These are phyloP conservation scores for Cucurbita moschata DNA, from an alignment of 306 rosid species.

Conservation along the genomic window DNA sequence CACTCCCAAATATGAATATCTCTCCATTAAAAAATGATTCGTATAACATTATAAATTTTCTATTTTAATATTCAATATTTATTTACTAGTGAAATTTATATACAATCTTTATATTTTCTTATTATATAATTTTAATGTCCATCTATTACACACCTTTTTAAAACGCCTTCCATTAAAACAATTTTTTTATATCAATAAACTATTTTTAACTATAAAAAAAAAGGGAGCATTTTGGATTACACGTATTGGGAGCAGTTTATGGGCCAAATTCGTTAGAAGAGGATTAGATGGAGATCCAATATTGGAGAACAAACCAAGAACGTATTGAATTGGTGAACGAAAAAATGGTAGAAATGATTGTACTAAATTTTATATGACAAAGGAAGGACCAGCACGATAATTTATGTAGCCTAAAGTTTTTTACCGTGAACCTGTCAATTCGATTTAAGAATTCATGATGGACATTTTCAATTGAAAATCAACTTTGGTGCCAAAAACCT, in stretches of 20 bases:
- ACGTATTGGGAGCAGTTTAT: neutral
- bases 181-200: neutral
- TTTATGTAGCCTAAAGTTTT: too few relatives aligned
- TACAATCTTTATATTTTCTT: neutral
- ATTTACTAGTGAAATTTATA: neutral
- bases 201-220: neutral
- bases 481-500: too few relatives aligned
- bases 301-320: neutral
- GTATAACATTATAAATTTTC: neutral
- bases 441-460: too few relatives aligned
- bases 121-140: too few relatives aligned
- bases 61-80: neutral
- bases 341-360: neutral
- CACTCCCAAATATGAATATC: neutral
- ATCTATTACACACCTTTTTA: too few relatives aligned
- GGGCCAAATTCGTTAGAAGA: neutral
- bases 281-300: neutral
- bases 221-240: neutral
- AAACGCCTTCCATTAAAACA: too few relatives aligned
- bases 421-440: too few relatives aligned
- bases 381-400: neutral
- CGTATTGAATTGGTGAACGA: neutral
- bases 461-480: too few relatives aligned
- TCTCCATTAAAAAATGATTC: too few relatives aligned
- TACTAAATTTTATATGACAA: neutral